Percentiles rank a stretch among this genome's conserved stretches.
These are phyloP conservation scores for Sphagnum contortum DNA, from an alignment of 225 moss, liverwort and hornwort species.

Conservation along the genomic window DNA sequence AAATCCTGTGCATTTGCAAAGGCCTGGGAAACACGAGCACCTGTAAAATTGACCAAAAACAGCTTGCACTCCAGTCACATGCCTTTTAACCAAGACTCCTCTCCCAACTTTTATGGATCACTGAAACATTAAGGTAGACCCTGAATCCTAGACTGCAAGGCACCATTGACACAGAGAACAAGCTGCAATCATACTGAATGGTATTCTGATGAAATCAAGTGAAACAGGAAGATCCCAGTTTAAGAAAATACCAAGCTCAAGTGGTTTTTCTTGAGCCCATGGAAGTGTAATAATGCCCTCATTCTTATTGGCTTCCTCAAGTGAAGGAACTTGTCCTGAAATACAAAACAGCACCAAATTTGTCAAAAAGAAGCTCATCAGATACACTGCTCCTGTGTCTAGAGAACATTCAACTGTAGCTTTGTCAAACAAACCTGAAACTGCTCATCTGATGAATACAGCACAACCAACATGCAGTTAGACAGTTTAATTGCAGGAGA, in stretches of 20 bases:
- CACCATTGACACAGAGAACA: background rate
- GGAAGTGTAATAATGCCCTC: conserved; percentile 74
- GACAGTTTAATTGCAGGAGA: too few relatives aligned
- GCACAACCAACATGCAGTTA: too few relatives aligned
- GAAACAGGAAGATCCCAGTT: background rate
- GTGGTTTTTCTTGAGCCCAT: conserved; percentile 75
- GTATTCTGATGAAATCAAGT: background rate
- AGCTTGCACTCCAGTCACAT: background rate
- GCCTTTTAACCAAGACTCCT: background rate
- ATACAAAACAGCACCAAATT: background rate
- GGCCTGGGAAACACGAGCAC: conserved; percentile 78
- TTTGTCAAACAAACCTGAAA: too few relatives aligned
- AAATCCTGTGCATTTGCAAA: conserved; percentile 75
- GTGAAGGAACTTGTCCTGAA: conserved; percentile 72
- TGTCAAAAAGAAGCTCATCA: too few relatives aligned
- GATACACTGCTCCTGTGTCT: too few relatives aligned
- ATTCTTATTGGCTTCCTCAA: conserved; percentile 77
- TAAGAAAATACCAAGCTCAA: conserved; percentile 63
- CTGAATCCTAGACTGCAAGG: too few relatives aligned
- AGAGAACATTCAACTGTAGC: too few relatives aligned
- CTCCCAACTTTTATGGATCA: too few relatives aligned
- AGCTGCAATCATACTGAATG: background rate
- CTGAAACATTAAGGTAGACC: too few relatives aligned
- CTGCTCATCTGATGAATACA: too few relatives aligned
- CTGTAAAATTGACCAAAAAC: conserved; percentile 16